A percentile compares a stretch with the other conserved stretches of the same genome.
Evolutionary conservation across 768 basidiomycete genomes (phyloP).

Genomic region (Coprinopsis marcescibilis): DNA sequence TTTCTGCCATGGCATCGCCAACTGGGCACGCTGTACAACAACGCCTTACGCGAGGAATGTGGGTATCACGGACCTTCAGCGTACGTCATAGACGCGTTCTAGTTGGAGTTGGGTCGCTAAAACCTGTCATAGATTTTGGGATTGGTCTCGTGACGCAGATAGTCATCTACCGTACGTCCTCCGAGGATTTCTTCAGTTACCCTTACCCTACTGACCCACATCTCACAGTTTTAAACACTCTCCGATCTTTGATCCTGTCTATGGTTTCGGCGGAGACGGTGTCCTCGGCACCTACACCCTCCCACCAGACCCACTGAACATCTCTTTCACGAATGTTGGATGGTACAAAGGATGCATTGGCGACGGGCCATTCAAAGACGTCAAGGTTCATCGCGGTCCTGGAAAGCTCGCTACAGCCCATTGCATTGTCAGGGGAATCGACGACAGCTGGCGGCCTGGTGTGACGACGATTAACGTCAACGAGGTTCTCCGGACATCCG

Average conservation of each 20-base stretch:
- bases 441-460: conserved; percentile 2
- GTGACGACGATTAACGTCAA: background rate
- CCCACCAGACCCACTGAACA: conserved; percentile 1
- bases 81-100: background rate
- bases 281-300: conserved; percentile 8
- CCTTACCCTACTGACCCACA: background rate
- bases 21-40: conserved; percentile 1
- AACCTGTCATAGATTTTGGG: conserved; percentile 5
- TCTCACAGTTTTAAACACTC: conserved; percentile 2
- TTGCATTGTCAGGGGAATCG: conserved; percentile 7
- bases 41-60: conserved; percentile 8
- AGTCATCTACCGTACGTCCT: background rate
- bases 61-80: conserved; percentile 9
- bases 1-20: conserved; percentile 8
- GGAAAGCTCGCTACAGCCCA: conserved; percentile 7
- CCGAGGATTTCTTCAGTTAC: background rate
- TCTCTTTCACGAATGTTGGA: background rate
- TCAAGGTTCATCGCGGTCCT: conserved; percentile 2
- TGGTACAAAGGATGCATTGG: conserved; percentile 2
- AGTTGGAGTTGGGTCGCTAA: background rate
- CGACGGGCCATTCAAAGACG: conserved; percentile 8
- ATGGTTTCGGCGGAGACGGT: conserved; percentile 9
- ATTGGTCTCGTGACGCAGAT: conserved; percentile 10
- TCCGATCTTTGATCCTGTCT: conserved; percentile 7
- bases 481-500: background rate